Percentiles rank a stretch among this genome's conserved stretches.
These are phyloP conservation scores for Lenwebbia sp. DNA, from an alignment of 345 rosid species.

Conservation along the genomic window DNA sequence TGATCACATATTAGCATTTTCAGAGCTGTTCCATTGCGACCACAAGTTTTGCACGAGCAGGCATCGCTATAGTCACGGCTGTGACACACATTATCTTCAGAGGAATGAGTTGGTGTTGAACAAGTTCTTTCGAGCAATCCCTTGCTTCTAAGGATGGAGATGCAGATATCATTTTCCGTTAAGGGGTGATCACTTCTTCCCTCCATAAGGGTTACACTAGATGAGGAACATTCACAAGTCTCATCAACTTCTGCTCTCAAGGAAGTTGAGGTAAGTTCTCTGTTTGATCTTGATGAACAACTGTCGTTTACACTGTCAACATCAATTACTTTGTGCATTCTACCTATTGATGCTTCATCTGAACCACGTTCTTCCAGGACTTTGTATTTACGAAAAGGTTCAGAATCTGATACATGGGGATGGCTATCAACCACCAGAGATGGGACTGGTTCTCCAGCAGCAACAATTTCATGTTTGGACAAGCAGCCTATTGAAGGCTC, in stretches of 20 bases:
- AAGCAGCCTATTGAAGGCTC: conserved; percentile 17
- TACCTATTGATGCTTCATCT: conserved; percentile 19
- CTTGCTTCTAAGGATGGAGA: conserved; percentile 19
- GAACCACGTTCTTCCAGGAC: conserved; percentile 10
- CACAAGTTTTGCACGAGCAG: conserved; percentile 60
- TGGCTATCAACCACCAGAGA: conserved; percentile 5
- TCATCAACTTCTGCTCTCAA: conserved; percentile 37
- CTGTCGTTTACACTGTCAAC: conserved; percentile 51
- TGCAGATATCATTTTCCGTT: conserved; percentile 31
- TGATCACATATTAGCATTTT: conserved; percentile 80
- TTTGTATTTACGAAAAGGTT: conserved; percentile 10
- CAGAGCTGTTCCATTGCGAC: conserved; percentile 21
- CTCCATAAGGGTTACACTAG: conserved; percentile 33
- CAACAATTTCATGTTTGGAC: conserved; percentile 5
- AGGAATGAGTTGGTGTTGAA: conserved; percentile 5
- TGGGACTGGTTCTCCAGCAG: conserved; percentile 4
- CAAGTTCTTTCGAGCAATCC: conserved; percentile 19
- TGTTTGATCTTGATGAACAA: conserved; percentile 52
- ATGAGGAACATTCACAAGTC: conserved; percentile 50
- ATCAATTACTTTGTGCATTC: conserved; percentile 23
- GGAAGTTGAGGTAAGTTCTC: conserved; percentile 38
- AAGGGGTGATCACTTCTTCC: conserved; percentile 11
- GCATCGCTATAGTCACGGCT: conserved; percentile 19
- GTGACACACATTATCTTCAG: conserved; percentile 13
- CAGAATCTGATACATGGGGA: conserved; percentile 4